Evolutionary conservation across 768 basidiomycete genomes (phyloP), one percentile per base, ranked within the genome.

Genomic region (Tricholomella constricta): DNA sequence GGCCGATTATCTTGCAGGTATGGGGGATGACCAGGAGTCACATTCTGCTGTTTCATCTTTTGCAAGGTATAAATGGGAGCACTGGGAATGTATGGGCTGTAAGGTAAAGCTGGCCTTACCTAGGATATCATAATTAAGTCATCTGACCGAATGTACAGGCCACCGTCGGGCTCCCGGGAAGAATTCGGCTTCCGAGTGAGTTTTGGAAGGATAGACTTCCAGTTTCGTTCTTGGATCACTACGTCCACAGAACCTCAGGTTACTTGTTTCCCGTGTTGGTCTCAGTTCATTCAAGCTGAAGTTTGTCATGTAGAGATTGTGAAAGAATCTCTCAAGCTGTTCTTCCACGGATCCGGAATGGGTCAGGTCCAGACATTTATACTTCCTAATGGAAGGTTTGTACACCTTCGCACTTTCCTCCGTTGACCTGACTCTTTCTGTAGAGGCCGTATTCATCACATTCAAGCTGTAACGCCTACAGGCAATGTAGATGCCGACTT

Each of bases 1-100:
- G 90, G 91, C 25, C 79, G 88, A 22, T 68, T 92, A 35, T 88
- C 89, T 8, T 84, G 82, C 72, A 80, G 89, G 89, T 90, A 54
- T 43, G 77, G 61, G 48, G 23, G 22, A 19, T 20, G 20, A 5
- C 42, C 20, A 43, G 14, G 42, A 14, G 14, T 7, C 6, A 32
- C 57, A n/a, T n/a, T n/a, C n/a, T n/a, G n/a, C 52, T 59, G 31
- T 35, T 45, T 45, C 31, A 37, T 42, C 17, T 43, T n/a, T 9
- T 40, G 36, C 25, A 52, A 91, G 90, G 59, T 84, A 66, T 47
- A 86, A 85, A 67, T 91, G 89, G 89, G 81, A 88, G 62, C 62
- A 77, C 44, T 90, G 88, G 82, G 79, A 88, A 64, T 93, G 90
- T 61, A 67, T 73, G 27, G 61, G 74, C 51, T 92, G 89, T 63